Evolutionary conservation across 345 rosid genomes (phyloP).

Genomic region (Salix purpurea): DNA sequence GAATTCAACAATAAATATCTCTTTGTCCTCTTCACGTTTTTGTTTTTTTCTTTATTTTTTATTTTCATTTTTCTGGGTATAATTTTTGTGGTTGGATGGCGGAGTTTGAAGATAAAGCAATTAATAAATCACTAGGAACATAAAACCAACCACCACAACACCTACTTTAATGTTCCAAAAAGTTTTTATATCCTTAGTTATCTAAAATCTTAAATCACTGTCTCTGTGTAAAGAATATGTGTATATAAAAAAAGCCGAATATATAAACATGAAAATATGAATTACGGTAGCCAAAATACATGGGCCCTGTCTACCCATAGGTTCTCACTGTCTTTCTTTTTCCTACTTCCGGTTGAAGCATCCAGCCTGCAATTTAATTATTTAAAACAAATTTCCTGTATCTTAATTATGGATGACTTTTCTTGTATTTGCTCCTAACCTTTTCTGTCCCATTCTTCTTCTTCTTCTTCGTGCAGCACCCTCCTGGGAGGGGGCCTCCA

Average conservation of each 20-base stretch:
- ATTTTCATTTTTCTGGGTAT: neutral
- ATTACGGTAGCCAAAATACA: conserved; percentile 8
- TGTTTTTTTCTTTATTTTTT: conserved; percentile 6
- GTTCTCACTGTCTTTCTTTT: conserved; percentile 3
- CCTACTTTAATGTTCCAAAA: conserved; percentile 33
- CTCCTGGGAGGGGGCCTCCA: too few relatives aligned
- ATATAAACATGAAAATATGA: neutral
- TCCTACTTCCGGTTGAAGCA: too few relatives aligned
- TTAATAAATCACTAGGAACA: conserved; percentile 43
- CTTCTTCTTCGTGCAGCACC: too few relatives aligned
- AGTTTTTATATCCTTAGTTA: neutral
- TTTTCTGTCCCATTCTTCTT: too few relatives aligned
- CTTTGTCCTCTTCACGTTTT: conserved; percentile 33
- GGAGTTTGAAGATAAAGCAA: conserved; percentile 56
- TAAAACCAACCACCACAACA: conserved; percentile 42
- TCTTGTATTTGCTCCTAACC: too few relatives aligned
- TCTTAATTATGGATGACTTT: too few relatives aligned
- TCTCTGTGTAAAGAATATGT: neutral
- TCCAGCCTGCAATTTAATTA: too few relatives aligned
- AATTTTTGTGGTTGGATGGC: conserved; percentile 43
- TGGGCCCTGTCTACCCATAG: neutral
- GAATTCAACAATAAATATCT: conserved; percentile 45
- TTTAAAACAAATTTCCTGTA: too few relatives aligned
- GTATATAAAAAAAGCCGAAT: too few relatives aligned
- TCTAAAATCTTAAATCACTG: neutral